Conservation (phyloP, 148 eudicot genomes). For the Chenopodium berlandieri region DNA sequence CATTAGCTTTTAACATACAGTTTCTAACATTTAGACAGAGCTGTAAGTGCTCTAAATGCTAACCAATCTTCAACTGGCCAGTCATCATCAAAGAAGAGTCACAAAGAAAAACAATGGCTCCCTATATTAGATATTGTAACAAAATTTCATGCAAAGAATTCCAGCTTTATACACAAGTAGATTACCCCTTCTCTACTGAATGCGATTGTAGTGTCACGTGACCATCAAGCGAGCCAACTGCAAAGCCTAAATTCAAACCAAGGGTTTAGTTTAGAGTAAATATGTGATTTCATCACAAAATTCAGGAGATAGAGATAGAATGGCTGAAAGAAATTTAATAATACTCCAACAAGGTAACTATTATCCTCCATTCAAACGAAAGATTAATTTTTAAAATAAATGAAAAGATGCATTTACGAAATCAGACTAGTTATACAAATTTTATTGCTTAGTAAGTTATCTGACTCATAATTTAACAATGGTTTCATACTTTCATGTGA, state of each 20-base stretch:
- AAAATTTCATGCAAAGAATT: background rate
- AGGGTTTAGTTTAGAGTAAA: background rate
- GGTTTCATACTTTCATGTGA: too few species aligned
- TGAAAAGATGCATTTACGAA: background rate
- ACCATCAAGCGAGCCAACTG: slow-evolving; percentile 87
- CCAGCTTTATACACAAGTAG: slow-evolving; percentile 8
- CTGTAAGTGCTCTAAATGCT: background rate
- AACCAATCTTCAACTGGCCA: background rate
- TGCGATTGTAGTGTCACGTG: slow-evolving; percentile 61
- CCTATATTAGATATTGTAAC: background rate
- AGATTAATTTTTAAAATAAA: background rate
- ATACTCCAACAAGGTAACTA: background rate
- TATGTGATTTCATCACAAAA: background rate
- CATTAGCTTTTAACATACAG: background rate
- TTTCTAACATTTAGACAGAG: background rate
- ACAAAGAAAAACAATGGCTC: background rate
- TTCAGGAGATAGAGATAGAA: slow-evolving; percentile 2
- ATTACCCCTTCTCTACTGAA: slow-evolving; percentile 58
- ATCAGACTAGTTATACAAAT: too few species aligned
- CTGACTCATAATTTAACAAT: too few species aligned
- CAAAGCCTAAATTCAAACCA: slow-evolving; percentile 55
- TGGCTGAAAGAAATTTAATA: background rate
- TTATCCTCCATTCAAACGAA: background rate
- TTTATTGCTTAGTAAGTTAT: background rate
- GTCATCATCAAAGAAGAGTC: background rate